Conservation (phyloP, 1,139 yeast species). For the Yamadazyma sp. region DNA sequence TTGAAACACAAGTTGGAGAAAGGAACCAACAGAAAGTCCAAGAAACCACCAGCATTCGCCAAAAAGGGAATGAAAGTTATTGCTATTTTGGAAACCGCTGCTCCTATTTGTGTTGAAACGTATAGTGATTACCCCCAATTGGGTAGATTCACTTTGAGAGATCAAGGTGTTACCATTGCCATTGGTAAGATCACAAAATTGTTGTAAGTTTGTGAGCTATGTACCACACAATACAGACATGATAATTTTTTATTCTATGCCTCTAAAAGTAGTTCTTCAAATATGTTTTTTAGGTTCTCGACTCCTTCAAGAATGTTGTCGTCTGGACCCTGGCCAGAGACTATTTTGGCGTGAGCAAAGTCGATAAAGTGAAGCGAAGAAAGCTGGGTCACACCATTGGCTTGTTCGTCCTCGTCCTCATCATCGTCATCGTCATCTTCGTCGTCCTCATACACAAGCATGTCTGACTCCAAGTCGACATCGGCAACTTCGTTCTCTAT, state of each 20-base stretch:
- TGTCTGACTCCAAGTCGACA: constrained; percentile 18
- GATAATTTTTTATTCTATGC: too few species aligned
- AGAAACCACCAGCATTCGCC: constrained; percentile 97
- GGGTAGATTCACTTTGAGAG: constrained; percentile 97
- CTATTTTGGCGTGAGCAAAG: constrained; percentile 79
- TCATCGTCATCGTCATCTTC: constrained; percentile 33
- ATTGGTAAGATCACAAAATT: constrained; percentile 92
- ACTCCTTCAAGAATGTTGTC: constrained; percentile 68
- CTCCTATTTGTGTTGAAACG: constrained; percentile 91
- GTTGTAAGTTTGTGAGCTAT: too few species aligned
- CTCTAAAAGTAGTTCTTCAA: constrained; percentile 29
- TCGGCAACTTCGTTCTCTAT: constrained; percentile 69
- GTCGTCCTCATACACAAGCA: constrained; percentile 29
- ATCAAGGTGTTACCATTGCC: constrained; percentile 97
- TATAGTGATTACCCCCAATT: constrained; percentile 90
- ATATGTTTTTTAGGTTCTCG: constrained; percentile 52
- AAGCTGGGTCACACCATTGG: constrained; percentile 13
- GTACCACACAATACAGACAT: too few species aligned
- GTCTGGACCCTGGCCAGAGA: constrained; percentile 69
- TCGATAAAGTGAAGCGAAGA: constrained; percentile 67
- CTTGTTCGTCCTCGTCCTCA: constrained; percentile 22
- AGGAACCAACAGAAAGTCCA: constrained; percentile 94
- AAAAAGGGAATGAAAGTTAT: constrained; percentile 98
- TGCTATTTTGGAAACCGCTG: constrained; percentile 82
- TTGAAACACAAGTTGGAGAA: constrained; percentile 91